Evolutionary conservation across 345 rosid genomes (phyloP).

Genomic region (Gossypium mustelinum): DNA sequence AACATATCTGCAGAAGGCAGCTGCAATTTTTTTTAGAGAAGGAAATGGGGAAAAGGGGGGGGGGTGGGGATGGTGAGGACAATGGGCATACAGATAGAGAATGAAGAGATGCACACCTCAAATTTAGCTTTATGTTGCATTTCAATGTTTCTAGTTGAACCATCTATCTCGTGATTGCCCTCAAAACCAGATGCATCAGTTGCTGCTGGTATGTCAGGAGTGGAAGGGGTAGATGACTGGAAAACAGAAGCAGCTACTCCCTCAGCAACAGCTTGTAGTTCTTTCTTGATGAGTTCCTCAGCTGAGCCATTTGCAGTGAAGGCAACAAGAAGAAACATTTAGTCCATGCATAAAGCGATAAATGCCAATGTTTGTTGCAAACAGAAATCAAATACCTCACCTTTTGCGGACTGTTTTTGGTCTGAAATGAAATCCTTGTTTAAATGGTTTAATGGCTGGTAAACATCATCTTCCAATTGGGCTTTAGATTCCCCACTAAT

Average conservation of each 20-base stretch:
- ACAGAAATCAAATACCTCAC: slow-evolving; percentile 22
- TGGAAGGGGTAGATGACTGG: slow-evolving; percentile 31
- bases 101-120: slow-evolving; percentile 40
- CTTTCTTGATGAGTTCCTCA: slow-evolving; percentile 58
- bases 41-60: not conserved
- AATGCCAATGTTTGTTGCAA: not conserved
- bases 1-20: not conserved
- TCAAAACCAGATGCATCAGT: slow-evolving; percentile 25
- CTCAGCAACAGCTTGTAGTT: slow-evolving; percentile 66
- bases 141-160: slow-evolving; percentile 25
- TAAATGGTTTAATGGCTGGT: slow-evolving; percentile 26
- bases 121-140: slow-evolving; percentile 36
- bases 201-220: slow-evolving; percentile 24
- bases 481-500: slow-evolving; percentile 27
- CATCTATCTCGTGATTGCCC: slow-evolving; percentile 27
- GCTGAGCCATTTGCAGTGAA: slow-evolving; percentile 29
- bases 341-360: not conserved
- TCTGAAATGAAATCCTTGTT: slow-evolving; percentile 34
- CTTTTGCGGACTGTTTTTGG: slow-evolving; percentile 34
- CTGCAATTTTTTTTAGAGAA: not conserved
- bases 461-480: slow-evolving; percentile 29
- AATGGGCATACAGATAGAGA: not conserved
- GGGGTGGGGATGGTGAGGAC: not conserved
- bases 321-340: slow-evolving; percentile 15
- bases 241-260: slow-evolving; percentile 64